These are phyloP conservation scores for Neospermospora avenae DNA, from an alignment of 2,329 filamentous ascomycete species.

Conservation along the genomic window DNA sequence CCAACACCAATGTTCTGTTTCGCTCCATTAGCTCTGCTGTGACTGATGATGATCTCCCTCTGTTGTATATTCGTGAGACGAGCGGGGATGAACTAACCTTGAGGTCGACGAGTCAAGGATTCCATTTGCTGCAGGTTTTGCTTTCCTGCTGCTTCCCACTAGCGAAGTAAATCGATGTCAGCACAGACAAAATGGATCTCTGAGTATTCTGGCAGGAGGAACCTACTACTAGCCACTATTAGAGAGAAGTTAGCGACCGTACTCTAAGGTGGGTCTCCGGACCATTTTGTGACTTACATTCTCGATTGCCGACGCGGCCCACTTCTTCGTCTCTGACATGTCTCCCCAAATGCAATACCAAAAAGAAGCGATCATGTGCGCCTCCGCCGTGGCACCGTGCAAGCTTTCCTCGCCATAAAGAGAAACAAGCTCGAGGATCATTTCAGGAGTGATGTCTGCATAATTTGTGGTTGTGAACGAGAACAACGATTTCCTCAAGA, in stretches of 20 bases:
- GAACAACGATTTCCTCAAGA: neutral
- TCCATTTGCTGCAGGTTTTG: neutral
- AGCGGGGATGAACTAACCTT: neutral
- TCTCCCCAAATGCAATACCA: conserved; percentile 14
- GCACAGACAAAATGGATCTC: neutral
- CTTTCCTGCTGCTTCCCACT: neutral
- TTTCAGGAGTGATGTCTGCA: neutral
- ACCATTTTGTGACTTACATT: neutral
- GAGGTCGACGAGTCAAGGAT: neutral
- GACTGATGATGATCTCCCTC: neutral
- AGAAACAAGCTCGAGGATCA: conserved; percentile 8
- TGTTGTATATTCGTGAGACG: neutral
- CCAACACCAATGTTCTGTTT: neutral
- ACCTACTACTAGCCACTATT: neutral
- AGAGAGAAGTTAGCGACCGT: neutral
- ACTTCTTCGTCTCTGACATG: conserved; percentile 3
- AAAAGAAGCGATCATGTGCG: conserved; percentile 13
- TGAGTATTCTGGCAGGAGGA: neutral
- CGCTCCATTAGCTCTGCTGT: neutral
- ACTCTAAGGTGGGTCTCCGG: neutral
- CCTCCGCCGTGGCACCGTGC: conserved; percentile 5
- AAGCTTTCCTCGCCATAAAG: conserved; percentile 13
- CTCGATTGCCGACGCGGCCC: conserved; percentile 4
- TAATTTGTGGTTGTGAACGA: neutral
- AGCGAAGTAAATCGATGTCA: neutral